Evolutionary conservation across 2,329 filamentous ascomycete species (phyloP).

Genomic region (Fusarium denticulatum): DNA sequence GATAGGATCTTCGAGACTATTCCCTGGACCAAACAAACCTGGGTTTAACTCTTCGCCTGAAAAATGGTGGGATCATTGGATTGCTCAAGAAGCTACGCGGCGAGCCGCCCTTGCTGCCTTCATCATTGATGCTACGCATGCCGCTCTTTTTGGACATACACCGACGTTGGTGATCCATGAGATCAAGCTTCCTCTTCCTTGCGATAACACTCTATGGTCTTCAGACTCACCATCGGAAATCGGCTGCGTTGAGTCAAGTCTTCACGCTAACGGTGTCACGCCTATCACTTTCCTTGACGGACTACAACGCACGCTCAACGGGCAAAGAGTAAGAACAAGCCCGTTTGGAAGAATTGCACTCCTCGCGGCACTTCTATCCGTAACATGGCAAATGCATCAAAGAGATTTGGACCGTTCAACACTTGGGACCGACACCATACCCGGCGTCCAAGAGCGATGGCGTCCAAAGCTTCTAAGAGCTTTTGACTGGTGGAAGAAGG

Average conservation of each 20-base stretch:
- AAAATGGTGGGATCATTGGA: conserved; percentile 46
- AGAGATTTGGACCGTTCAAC: conserved; percentile 42
- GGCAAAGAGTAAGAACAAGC: conserved; percentile 42
- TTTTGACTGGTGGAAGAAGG: conserved; percentile 46
- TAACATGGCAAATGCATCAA: conserved; percentile 45
- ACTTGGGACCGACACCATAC: conserved; percentile 39
- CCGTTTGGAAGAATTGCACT: conserved; percentile 43
- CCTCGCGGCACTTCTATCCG: conserved; percentile 38
- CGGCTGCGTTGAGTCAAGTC: conserved; percentile 44
- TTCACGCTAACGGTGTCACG: conserved; percentile 43
- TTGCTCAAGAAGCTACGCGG: conserved; percentile 44
- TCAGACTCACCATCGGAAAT: conserved; percentile 44
- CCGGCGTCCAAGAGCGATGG: conserved; percentile 43
- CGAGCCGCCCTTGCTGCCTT: conserved; percentile 43
- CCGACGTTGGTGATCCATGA: conserved; percentile 44
- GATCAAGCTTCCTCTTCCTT: conserved; percentile 44
- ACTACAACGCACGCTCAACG: conserved; percentile 40
- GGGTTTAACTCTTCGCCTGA: conserved; percentile 40
- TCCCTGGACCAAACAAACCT: conserved; percentile 16
- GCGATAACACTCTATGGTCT: conserved; percentile 44
- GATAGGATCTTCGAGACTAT: conserved; percentile 23
- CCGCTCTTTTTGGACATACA: conserved; percentile 44
- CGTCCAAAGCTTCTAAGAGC: conserved; percentile 41
- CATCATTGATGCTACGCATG: conserved; percentile 44
- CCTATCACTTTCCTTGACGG: conserved; percentile 44